These are phyloP conservation scores for Creolimax fragrantissima DNA, from an alignment of 78 protist genomes.

Conservation along the genomic window DNA sequence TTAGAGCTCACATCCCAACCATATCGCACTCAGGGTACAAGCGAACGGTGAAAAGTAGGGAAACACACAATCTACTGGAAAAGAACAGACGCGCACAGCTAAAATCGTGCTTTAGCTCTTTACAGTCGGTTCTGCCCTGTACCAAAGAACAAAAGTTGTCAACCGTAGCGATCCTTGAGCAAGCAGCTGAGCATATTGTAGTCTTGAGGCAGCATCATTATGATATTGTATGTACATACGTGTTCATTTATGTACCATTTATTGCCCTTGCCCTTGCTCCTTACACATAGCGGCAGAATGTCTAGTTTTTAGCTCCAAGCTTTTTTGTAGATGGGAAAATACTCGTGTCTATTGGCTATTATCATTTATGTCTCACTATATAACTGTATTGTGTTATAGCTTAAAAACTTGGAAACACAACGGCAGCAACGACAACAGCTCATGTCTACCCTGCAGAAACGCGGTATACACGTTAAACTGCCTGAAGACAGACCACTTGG, in stretches of 20 bases:
- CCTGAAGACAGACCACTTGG: neutral
- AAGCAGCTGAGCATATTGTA: neutral
- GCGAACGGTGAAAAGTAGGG: slow-evolving; percentile 9
- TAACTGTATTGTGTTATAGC: too few relatives aligned
- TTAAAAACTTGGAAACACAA: neutral
- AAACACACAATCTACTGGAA: slow-evolving; percentile 11
- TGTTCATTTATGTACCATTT: too few relatives aligned
- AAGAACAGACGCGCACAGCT: slow-evolving; percentile 12
- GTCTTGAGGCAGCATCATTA: neutral
- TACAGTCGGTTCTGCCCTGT: neutral
- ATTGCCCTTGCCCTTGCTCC: too few relatives aligned
- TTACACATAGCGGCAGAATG: too few relatives aligned
- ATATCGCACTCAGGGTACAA: neutral
- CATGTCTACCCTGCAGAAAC: neutral
- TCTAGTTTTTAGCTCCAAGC: too few relatives aligned
- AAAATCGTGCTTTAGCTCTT: slow-evolving; percentile 6
- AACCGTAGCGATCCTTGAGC: slow-evolving; percentile 13
- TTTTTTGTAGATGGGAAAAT: too few relatives aligned
- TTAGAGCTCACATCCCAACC: too few relatives aligned
- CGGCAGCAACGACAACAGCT: neutral
- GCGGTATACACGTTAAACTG: neutral
- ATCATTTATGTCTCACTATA: too few relatives aligned
- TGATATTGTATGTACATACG: too few relatives aligned
- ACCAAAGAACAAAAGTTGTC: neutral
- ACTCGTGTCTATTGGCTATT: too few relatives aligned